Evolutionary conservation across 1,284 basidiomycete species (phyloP), one percentile per base, ranked within the genome.

Genomic region (Cryptococcus sp.): DNA sequence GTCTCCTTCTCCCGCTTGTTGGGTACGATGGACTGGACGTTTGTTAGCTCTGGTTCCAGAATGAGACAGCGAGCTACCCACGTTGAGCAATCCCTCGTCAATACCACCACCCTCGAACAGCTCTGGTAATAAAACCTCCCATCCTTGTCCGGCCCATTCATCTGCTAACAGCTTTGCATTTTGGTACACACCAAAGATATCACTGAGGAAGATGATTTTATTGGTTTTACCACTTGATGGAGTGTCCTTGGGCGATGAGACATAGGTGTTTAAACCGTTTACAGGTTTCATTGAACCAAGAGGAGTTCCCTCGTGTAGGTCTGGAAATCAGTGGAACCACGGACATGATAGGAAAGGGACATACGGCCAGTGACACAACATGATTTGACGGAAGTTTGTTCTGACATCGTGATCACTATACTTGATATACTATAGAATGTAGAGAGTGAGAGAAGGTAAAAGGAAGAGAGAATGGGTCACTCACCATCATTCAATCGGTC

Each of bases 121-220:
- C 71, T 87, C 84, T 0, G 82, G 81, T 11, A 81, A 63, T 57
- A 86, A 77, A 6, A 83, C 83, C 72, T 83, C 83, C 79, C 83
- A 86, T 10, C 87, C 88, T 33, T 78, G 52, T 31, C 63, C 78
- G 14, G 88, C 87, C 73, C 85, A 89, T 66, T 83, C 84, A 65
- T 90, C 89, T 11, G 80, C 83, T 5, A 75, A 52, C 32, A 71
- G 46, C 51, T 70, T 59, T 62, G 79, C 80, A 71, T 84, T 89
- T 68, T 77, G 59, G 15, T 80, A 77, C 33, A 84, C 67, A 6
- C 87, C 88, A 62, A 87, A 87, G 50, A 84, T 79, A 63, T 89
- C 87, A 6, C 83, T 69, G 35, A 86, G 63, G 71, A 80, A 80
- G 34, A 76, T 77, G 54, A 87, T 58, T 83, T 66, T 85, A 84